phyloP scores from a whole-genome alignment of 805 yeast species.

The Ogataea pini region DNA sequence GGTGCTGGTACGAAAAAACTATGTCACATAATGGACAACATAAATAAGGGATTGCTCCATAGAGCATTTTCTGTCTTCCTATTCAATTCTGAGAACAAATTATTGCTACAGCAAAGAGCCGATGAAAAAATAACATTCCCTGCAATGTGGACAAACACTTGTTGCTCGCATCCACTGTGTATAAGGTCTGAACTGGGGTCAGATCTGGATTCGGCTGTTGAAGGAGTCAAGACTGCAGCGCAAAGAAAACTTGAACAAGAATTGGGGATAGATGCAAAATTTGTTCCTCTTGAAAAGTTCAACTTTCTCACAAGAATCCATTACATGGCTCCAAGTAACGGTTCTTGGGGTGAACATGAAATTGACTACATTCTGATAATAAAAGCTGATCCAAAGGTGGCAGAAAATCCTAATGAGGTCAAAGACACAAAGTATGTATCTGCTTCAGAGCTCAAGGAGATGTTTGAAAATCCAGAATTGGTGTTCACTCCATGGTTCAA shows the following conservation, averaged over 20 bases:
- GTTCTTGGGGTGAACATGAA: constrained; percentile 95
- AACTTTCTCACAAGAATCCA: constrained; percentile 91
- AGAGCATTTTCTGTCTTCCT: constrained; percentile 96
- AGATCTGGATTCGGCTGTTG: constrained; percentile 57
- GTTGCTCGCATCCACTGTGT: constrained; percentile 97
- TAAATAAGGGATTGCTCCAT: constrained; percentile 82
- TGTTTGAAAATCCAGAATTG: constrained; percentile 67
- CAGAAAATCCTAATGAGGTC: constrained; percentile 80
- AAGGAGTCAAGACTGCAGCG: constrained; percentile 86
- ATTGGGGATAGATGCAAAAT: constrained; percentile 68
- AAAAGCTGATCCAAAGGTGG: constrained; percentile 48
- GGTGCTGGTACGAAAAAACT: constrained; percentile 94
- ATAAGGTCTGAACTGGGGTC: constrained; percentile 77
- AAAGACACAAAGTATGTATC: constrained; percentile 77
- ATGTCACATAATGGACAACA: constrained; percentile 86
- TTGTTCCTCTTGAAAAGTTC: constrained; percentile 66
- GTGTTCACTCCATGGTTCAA: constrained; percentile 98
- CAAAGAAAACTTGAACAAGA: constrained; percentile 91
- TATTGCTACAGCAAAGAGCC: constrained; percentile 93
- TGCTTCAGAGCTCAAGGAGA: constrained; percentile 60
- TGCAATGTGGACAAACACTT: constrained; percentile 96
- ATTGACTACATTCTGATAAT: constrained; percentile 90
- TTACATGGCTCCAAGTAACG: constrained; percentile 82
- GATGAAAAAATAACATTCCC: constrained; percentile 96
- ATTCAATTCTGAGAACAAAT: constrained; percentile 72